Evolutionary conservation across 805 yeast genomes (phyloP), one percentile per base, ranked within the genome.

Genomic region (Lachancea quebecensis): DNA sequence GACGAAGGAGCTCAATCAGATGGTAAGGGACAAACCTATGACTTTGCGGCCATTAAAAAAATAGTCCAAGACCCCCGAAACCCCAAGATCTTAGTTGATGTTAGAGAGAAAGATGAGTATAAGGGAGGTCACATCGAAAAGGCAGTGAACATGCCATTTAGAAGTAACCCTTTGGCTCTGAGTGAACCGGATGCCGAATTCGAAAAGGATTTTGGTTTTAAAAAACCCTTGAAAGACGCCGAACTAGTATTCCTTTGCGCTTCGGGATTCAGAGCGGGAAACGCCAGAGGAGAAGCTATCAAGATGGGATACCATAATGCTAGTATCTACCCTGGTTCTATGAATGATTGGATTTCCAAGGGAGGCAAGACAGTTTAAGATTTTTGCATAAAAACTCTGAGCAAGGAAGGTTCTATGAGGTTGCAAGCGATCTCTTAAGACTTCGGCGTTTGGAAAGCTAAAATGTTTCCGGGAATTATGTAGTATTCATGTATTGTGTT

Each of bases 111-210:
- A 7, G 74, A 74, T 36, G 96, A 89, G 66, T 79, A 61, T 58
- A 46, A 51, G 16, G 69, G 67, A 30, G 96, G 95, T 31, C 80
- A 75, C 58, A 85, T 89, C 50, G 95, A 95, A 12, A 75, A 79
- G n/a, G 84, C 95, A 11, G 62, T 85, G 46, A 89, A 89, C 60
- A 75, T 89, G 48, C 96, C 96, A 7, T 84, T 77, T 70, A 85
- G 82, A 58, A 76, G 90, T 2, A 75, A 85, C 32, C 96, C 96
- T 1, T 89, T 93, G 10, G 96, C 95, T 0, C 73, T 88, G 44
- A 82, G 81, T 35, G 73, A 88, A 42, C 68, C 78, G 3, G 72
- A 71, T 4, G 87, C 79, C 36, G 90, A 82, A 50, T 89, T 89
- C 57, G 71, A 76, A 57, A 79, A 80, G 28, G 73, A 77, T 37